These are phyloP conservation scores for Sanguinoderma infundibulare DNA, from an alignment of 1,284 basidiomycete genomes.

Conservation along the genomic window DNA sequence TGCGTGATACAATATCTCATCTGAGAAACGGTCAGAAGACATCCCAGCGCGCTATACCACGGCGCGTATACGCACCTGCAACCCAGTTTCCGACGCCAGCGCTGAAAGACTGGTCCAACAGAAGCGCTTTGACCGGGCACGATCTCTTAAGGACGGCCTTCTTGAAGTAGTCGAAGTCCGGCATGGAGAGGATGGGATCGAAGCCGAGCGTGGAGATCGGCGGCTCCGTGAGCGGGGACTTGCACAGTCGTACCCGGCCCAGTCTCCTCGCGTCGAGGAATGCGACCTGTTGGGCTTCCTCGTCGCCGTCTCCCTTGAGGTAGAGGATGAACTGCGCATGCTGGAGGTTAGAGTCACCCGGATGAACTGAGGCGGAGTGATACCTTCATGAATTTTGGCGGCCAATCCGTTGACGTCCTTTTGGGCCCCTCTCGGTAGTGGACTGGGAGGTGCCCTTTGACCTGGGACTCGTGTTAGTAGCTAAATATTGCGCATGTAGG, in stretches of 20 bases:
- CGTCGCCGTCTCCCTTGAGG: conserved; percentile 40
- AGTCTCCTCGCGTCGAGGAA: conserved; percentile 76
- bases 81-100: conserved; percentile 89
- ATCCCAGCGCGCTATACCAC: background rate
- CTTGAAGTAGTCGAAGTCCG: conserved; percentile 61
- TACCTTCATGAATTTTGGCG: conserved; percentile 80
- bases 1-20: conserved; percentile 83
- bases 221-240: conserved; percentile 62
- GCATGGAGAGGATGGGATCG: conserved; percentile 81
- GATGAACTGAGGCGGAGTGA: background rate
- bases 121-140: conserved; percentile 78
- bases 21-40: conserved; percentile 37
- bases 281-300: conserved; percentile 51
- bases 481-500: background rate
- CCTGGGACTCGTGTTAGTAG: conserved; percentile 37
- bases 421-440: conserved; percentile 67
- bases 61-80: conserved; percentile 52
- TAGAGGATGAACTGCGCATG: conserved; percentile 64
- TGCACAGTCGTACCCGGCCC: conserved; percentile 70
- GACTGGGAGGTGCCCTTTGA: conserved; percentile 65
- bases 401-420: conserved; percentile 64
- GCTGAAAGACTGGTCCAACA: conserved; percentile 83
- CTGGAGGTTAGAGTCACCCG: background rate
- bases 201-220: conserved; percentile 78
- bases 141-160: conserved; percentile 56